Evolutionary conservation across 768 basidiomycete species (phyloP), one percentile per base, ranked within the genome.

Genomic region (Lactifluus hygrophoroides): DNA sequence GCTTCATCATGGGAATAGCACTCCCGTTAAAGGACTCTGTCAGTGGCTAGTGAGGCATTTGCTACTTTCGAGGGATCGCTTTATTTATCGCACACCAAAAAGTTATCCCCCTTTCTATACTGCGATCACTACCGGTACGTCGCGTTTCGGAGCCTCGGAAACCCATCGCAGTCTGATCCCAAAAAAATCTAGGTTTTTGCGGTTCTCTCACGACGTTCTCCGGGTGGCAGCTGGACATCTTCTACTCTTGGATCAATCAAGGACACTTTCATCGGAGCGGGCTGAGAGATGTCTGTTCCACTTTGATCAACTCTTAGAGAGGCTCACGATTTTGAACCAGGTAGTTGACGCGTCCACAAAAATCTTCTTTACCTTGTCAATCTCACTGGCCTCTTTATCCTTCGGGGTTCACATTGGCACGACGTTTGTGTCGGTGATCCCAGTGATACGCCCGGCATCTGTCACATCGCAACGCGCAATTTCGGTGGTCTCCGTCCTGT

Each of bases 201-300:
- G 96, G 95, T 3, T 95, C 92, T 1, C 72, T 98, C 65, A 99
- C 96, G 10, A 97, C 94, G 2, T 98, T 98, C 75, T 96, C 94
- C 16, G 81, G 85, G 37, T 98, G 96, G 96, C 91, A 97, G 71
- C 68, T 90, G 10, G 90, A 94, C 60, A 72, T 92, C 0, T 98
- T 95, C 67, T 71, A 78, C 53, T 88, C 92, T 0, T 98, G 94
- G 83, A 76, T 86, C 0, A 91, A 97, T 68, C 71, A 78, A 3
- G 74, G 74, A 35, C 70, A 74, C 10, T 78, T 76, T 47, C 69
- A 76, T 54, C 80, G 86, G 48, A 76, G 78, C 50, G 84, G 90
- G 51, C 76, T 97, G 32, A 76, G 81, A 61, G 80, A 88, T 69
- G 94, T 92, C 64, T 59, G 89, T 73, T 10, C 58, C 10, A 37